phyloP scores from a whole-genome alignment of 345 rosid species.

The Turritis glabra region DNA sequence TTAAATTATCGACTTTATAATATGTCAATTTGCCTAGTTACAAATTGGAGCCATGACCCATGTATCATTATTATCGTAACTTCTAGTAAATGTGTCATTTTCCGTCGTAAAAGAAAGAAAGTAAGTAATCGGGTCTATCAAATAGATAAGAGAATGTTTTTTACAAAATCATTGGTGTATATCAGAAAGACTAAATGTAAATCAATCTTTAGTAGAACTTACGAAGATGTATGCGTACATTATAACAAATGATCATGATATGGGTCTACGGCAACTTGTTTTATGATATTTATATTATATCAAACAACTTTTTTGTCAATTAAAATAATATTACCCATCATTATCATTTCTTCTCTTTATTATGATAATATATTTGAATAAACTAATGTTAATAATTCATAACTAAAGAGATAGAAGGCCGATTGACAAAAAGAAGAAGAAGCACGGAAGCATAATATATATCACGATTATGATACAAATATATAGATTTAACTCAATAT shows the following conservation, averaged over 20 bases:
- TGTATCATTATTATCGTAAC: too few relatives aligned
- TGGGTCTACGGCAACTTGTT: slow-evolving; percentile 20
- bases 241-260: slow-evolving; percentile 18
- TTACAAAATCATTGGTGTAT: not conserved
- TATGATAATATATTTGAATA: not conserved
- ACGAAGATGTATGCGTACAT: slow-evolving; percentile 7
- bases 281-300: not conserved
- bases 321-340: slow-evolving; percentile 35
- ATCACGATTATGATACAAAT: not conserved
- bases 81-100: too few relatives aligned
- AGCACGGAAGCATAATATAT: not conserved
- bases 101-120: too few relatives aligned
- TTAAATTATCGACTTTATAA: too few relatives aligned
- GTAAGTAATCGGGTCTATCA: too few relatives aligned
- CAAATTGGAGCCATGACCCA: too few relatives aligned
- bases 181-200: not conserved
- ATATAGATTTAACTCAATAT: not conserved
- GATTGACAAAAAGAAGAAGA: not conserved
- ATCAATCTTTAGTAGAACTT: not conserved
- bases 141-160: too few relatives aligned
- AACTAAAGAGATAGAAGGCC: not conserved
- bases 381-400: not conserved
- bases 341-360: slow-evolving; percentile 26
- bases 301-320: not conserved
- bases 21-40: too few relatives aligned